Conservation (phyloP, 73 alveolate species). For the Blepharisma japonicum region DNA sequence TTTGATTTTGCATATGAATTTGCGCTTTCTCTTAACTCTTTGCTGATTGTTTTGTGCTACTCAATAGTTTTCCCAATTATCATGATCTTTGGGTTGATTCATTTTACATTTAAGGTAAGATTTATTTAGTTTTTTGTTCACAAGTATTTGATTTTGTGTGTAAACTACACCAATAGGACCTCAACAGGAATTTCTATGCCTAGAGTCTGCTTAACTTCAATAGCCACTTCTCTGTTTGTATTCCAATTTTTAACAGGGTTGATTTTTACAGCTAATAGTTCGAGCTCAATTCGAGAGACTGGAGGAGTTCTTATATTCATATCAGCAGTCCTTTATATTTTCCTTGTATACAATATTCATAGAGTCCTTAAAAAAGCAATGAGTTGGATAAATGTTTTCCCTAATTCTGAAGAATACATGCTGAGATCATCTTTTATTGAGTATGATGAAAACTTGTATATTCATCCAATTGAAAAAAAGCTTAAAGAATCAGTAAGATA, state of each 20-base stretch:
- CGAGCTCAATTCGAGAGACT: neutral
- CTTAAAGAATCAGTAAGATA: too few species aligned
- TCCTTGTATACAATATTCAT: neutral
- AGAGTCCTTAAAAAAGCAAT: neutral
- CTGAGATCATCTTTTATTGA: too few species aligned
- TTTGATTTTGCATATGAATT: slow-evolving; percentile 11
- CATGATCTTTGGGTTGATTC: neutral
- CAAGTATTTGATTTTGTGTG: neutral
- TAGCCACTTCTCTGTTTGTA: neutral
- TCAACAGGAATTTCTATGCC: neutral
- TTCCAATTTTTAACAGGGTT: neutral
- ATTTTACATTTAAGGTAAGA: neutral
- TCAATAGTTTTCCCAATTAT: slow-evolving; percentile 4
- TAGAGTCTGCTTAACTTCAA: neutral
- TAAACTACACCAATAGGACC: neutral
- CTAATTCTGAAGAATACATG: slow-evolving; percentile 1
- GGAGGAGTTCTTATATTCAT: neutral
- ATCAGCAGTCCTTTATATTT: neutral
- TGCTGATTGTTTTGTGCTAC: neutral
- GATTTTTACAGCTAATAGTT: neutral
- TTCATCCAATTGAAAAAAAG: too few species aligned
- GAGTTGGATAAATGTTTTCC: neutral
- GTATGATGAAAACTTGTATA: too few species aligned
- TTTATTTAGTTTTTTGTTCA: slow-evolving; percentile 19
- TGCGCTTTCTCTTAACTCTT: slow-evolving; percentile 4